Percentiles rank a stretch among this genome's conserved stretches.
phyloP scores from a whole-genome alignment of 495 filamentous ascomycete genomes.

The Copromyces sp. region DNA sequence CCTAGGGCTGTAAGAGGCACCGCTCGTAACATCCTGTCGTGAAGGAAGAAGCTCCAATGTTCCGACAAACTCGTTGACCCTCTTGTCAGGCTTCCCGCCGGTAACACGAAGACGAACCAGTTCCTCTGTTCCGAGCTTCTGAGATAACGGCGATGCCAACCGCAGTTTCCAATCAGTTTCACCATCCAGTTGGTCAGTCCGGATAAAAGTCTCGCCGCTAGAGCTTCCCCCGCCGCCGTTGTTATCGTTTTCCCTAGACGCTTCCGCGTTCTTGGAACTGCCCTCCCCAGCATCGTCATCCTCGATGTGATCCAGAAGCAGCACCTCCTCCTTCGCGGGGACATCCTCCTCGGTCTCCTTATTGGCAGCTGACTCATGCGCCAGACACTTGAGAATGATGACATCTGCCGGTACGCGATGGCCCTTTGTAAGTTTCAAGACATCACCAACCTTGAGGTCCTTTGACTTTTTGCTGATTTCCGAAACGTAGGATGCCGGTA shows the following conservation, averaged over 20 bases:
- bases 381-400: conserved; percentile 77
- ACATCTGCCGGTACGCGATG: conserved; percentile 91
- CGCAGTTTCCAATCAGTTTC: conserved; percentile 99
- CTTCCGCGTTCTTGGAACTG: conserved; percentile 7
- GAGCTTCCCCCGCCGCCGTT: conserved; percentile 21
- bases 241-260: conserved; percentile 1
- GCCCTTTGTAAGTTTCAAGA: conserved; percentile 82
- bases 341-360: conserved; percentile 17
- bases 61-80: conserved; percentile 88
- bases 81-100: conserved; percentile 79
- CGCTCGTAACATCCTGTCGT: conserved; percentile 26
- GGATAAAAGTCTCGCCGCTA: conserved; percentile 85
- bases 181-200: conserved; percentile 95
- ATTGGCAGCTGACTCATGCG: conserved; percentile 43
- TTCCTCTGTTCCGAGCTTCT: conserved; percentile 55
- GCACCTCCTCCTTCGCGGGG: conserved; percentile 18
- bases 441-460: conserved; percentile 91
- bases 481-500: conserved; percentile 34
- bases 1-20: conserved; percentile 17
- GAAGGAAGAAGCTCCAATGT: conserved; percentile 55
- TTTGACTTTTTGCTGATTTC: conserved; percentile 70
- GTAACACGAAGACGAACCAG: conserved; percentile 66
- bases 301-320: conserved; percentile 33
- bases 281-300: conserved; percentile 18
- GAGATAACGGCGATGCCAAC: conserved; percentile 73